Evolutionary conservation across 2,329 filamentous ascomycete genomes (phyloP).

Genomic region (Arthrobotrys pseudoclavata): DNA sequence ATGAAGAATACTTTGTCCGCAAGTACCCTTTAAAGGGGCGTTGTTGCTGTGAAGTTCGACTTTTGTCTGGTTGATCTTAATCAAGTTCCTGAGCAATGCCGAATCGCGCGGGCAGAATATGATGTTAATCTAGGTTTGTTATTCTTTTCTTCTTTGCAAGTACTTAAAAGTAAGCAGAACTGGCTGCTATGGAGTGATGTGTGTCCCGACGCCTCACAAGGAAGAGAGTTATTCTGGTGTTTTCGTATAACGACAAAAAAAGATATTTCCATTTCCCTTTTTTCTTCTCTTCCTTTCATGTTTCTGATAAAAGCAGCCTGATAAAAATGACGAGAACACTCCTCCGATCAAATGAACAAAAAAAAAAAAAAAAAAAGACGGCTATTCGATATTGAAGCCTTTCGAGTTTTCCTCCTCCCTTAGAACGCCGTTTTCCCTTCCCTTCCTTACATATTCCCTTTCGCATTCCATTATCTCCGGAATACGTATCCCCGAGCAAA

Average conservation of each 20-base stretch:
- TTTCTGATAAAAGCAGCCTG: neutral
- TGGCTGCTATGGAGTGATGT: too few species aligned
- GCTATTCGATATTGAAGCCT: neutral
- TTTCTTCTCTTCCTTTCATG: neutral
- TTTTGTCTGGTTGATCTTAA: too few species aligned
- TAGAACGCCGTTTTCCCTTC: conserved; percentile 5
- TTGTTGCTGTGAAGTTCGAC: too few species aligned
- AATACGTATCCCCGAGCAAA: neutral
- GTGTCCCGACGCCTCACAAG: too few species aligned
- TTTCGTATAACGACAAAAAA: neutral
- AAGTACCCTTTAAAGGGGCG: too few species aligned
- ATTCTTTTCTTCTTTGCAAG: too few species aligned
- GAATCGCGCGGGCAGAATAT: too few species aligned
- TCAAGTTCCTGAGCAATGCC: too few species aligned
- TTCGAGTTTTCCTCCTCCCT: neutral
- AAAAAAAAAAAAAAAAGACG: neutral
- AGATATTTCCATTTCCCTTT: neutral
- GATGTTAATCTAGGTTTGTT: too few species aligned
- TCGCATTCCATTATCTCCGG: conserved; percentile 1
- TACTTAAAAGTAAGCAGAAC: too few species aligned
- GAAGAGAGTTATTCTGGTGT: too few species aligned
- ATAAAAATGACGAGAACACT: neutral
- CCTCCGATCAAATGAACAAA: neutral
- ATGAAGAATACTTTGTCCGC: too few species aligned
- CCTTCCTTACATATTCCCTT: neutral